Evolutionary conservation across 108 stramenopile genomes (phyloP).

Genomic region (Conticribra weissflogii): DNA sequence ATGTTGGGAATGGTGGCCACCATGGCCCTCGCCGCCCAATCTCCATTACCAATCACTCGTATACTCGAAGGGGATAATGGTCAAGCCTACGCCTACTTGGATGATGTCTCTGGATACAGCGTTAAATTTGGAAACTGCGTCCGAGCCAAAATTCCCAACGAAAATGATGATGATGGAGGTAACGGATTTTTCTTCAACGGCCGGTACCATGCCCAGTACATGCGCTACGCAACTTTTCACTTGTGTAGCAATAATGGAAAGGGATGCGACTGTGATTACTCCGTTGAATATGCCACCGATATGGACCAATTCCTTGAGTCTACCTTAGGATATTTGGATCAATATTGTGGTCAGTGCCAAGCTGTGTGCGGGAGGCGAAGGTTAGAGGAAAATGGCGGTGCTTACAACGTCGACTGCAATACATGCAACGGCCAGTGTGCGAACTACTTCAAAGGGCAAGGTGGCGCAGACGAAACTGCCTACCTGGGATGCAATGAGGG

Average conservation of each 20-base stretch:
- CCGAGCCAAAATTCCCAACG: slow-evolving; percentile 37
- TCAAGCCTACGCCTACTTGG: slow-evolving; percentile 26
- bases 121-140: slow-evolving; percentile 31
- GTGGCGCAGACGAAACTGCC: slow-evolving; percentile 41
- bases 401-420: slow-evolving; percentile 40
- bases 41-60: not conserved
- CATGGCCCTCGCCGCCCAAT: not conserved
- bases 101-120: slow-evolving; percentile 33
- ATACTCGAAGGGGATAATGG: slow-evolving; percentile 19
- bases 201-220: slow-evolving; percentile 51
- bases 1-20: not conserved
- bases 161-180: slow-evolving; percentile 58
- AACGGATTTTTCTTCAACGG: slow-evolving; percentile 68
- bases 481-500: slow-evolving; percentile 58
- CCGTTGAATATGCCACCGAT: slow-evolving; percentile 50
- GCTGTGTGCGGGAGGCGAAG: slow-evolving; percentile 28
- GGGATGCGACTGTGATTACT: slow-evolving; percentile 42
- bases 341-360: slow-evolving; percentile 39
- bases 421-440: slow-evolving; percentile 33
- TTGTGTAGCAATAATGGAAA: slow-evolving; percentile 40
- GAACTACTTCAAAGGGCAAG: slow-evolving; percentile 14
- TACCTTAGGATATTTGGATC: slow-evolving; percentile 23
- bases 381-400: slow-evolving; percentile 10
- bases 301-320: slow-evolving; percentile 38
- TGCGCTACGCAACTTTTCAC: slow-evolving; percentile 46